Evolutionary conservation across 768 basidiomycete species (phyloP).

Genomic region (Suillus lakei): DNA sequence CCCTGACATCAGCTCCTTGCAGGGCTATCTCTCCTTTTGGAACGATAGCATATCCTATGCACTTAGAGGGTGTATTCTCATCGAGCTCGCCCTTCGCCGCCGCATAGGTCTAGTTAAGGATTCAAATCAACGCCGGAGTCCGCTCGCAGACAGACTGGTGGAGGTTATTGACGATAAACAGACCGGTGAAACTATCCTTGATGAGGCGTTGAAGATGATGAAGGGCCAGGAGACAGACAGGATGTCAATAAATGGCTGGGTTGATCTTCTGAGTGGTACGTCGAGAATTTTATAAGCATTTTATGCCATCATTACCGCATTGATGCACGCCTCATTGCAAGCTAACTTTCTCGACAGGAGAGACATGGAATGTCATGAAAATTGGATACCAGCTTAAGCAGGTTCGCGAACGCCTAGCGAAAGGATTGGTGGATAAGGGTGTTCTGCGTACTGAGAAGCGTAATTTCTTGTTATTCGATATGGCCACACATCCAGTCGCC

Average conservation of each 20-base stretch:
- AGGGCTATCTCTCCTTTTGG: slow-evolving; percentile 98
- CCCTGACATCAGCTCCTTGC: slow-evolving; percentile 9
- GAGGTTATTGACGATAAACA: slow-evolving; percentile 92
- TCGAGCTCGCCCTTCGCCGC: slow-evolving; percentile 94
- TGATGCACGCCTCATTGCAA: slow-evolving; percentile 2
- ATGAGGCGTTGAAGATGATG: slow-evolving; percentile 97
- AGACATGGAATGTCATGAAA: slow-evolving; percentile 99
- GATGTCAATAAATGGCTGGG: slow-evolving; percentile 87
- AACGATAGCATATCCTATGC: slow-evolving; percentile 99
- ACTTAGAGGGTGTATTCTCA: slow-evolving; percentile 95
- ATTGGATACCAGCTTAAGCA: slow-evolving; percentile 99
- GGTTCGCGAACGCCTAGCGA: slow-evolving; percentile 96
- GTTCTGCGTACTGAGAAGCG: slow-evolving; percentile 98
- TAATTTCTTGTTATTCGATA: slow-evolving; percentile 98
- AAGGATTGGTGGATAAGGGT: slow-evolving; percentile 97
- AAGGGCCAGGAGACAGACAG: slow-evolving; percentile 62
- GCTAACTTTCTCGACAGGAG: slow-evolving; percentile 57
- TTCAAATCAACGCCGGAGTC: slow-evolving; percentile 69
- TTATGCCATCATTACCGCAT: neutral
- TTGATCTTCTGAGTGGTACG: slow-evolving; percentile 92
- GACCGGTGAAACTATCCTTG: slow-evolving; percentile 95
- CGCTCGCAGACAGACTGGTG: slow-evolving; percentile 81
- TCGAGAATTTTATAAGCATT: slow-evolving; percentile 17
- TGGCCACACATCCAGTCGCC: slow-evolving; percentile 98
- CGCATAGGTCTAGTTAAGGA: slow-evolving; percentile 92